Percentiles rank a stretch among this genome's conserved stretches.
Evolutionary conservation across 495 filamentous ascomycete genomes (phyloP).

Genomic region (Letharia lupina): DNA sequence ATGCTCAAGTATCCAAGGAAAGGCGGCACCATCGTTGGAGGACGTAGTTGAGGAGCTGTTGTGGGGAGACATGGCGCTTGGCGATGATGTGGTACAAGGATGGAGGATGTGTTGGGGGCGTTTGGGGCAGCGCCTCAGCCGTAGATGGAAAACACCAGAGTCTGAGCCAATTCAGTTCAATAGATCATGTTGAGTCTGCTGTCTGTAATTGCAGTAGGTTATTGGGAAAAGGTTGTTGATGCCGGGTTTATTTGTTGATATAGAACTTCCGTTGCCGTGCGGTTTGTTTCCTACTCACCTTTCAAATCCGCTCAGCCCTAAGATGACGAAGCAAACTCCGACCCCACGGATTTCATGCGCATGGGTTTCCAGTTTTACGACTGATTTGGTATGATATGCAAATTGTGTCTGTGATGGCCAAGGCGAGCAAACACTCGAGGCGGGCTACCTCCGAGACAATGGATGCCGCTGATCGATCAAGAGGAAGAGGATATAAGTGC

Average conservation of each 20-base stretch:
- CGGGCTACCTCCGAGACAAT: not conserved
- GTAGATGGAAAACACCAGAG: not conserved
- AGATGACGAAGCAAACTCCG: not conserved
- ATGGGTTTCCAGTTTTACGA: not conserved
- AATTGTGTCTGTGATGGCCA: slow-evolving; percentile 2
- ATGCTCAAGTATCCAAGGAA: slow-evolving; percentile 61
- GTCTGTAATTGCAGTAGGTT: not conserved
- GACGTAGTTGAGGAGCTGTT: slow-evolving; percentile 20
- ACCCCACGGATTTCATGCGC: not conserved
- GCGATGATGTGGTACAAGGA: not conserved
- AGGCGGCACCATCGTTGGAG: slow-evolving; percentile 37
- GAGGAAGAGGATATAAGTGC: not conserved
- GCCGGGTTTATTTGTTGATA: slow-evolving; percentile 16
- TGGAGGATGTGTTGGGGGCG: slow-evolving; percentile 7
- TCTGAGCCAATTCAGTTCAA: not conserved
- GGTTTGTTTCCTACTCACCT: slow-evolving; percentile 8
- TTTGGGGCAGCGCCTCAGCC: slow-evolving; percentile 4
- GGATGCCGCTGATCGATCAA: not conserved
- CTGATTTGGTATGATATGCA: slow-evolving; percentile 8
- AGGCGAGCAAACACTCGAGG: slow-evolving; percentile 3
- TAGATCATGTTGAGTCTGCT: slow-evolving; percentile 2
- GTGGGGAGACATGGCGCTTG: slow-evolving; percentile 21
- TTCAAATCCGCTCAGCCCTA: not conserved
- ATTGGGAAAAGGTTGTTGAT: not conserved
- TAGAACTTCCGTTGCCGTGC: slow-evolving; percentile 13